These are phyloP conservation scores for Cutaneotrichosporon spelunceum DNA, from an alignment of 1,284 basidiomycete genomes.

Conservation along the genomic window DNA sequence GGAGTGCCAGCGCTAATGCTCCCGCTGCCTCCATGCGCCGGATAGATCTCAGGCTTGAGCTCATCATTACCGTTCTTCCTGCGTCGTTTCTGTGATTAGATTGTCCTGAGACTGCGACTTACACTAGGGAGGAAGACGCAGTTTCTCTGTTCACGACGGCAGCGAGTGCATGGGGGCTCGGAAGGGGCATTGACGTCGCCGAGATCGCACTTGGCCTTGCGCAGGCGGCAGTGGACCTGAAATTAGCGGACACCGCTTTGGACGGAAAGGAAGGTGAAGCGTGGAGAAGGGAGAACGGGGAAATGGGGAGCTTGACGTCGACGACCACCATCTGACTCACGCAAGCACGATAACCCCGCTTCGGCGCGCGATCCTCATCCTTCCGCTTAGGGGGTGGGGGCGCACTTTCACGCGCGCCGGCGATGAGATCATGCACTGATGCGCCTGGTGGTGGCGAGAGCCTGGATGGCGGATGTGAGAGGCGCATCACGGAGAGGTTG, in stretches of 20 bases:
- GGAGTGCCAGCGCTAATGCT: background rate
- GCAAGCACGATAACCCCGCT: slow-evolving; percentile 47
- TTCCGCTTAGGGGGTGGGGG: slow-evolving; percentile 10
- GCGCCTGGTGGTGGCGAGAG: slow-evolving; percentile 36
- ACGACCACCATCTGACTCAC: no score
- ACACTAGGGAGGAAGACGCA: slow-evolving; percentile 52
- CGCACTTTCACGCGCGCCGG: slow-evolving; percentile 4
- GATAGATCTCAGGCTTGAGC: slow-evolving; percentile 18
- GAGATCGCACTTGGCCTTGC: slow-evolving; percentile 54
- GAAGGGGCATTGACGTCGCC: slow-evolving; percentile 53
- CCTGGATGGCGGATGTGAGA: slow-evolving; percentile 33
- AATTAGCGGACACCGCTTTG: slow-evolving; percentile 1
- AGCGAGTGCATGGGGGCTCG: slow-evolving; percentile 53
- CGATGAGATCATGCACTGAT: slow-evolving; percentile 20
- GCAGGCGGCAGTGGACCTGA: slow-evolving; percentile 48
- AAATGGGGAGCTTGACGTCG: background rate
- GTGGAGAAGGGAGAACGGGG: background rate
- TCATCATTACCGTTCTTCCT: slow-evolving; percentile 30
- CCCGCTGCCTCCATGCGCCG: background rate
- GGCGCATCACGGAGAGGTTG: slow-evolving; percentile 15
- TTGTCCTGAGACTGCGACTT: slow-evolving; percentile 13
- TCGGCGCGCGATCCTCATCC: slow-evolving; percentile 34
- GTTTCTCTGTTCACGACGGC: slow-evolving; percentile 51
- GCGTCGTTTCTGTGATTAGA: slow-evolving; percentile 37
- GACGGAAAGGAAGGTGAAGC: background rate